These are phyloP conservation scores for Candida buenavistaensis DNA, from an alignment of 1,139 yeast genomes.

Conservation along the genomic window DNA sequence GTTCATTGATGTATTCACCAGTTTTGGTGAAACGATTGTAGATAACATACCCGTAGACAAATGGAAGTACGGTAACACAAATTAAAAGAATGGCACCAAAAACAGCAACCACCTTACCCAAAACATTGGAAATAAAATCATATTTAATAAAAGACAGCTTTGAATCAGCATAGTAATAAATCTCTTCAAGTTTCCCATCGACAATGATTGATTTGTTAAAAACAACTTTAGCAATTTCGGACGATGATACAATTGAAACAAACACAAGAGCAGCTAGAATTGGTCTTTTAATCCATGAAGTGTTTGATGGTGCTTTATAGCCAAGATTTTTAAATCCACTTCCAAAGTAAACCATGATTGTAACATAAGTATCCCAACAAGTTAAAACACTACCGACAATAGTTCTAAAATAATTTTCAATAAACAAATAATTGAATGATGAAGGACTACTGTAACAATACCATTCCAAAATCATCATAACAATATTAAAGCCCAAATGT, in stretches of 20 bases:
- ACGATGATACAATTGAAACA: not conserved
- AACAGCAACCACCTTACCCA: not conserved
- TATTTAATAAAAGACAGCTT: not conserved
- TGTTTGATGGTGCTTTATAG: not conserved
- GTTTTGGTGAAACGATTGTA: not conserved
- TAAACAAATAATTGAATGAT: not conserved
- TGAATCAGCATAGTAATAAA: slow-evolving; percentile 1
- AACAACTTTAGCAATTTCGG: not conserved
- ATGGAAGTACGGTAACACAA: slow-evolving; percentile 3
- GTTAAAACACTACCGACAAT: not conserved
- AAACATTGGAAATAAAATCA: not conserved
- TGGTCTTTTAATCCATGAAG: slow-evolving; percentile 1
- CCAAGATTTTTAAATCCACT: slow-evolving; percentile 2
- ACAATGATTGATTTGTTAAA: not conserved
- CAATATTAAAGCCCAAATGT: slow-evolving; percentile 1
- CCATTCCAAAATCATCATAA: not conserved
- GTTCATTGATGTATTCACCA: not conserved
- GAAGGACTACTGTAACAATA: not conserved
- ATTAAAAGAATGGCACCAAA: slow-evolving; percentile 1
- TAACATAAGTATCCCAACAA: slow-evolving; percentile 1
- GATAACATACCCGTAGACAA: slow-evolving; percentile 1
- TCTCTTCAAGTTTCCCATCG: slow-evolving; percentile 1
- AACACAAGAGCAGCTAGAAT: not conserved
- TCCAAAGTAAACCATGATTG: slow-evolving; percentile 1
- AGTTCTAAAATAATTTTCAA: not conserved